Evolutionary conservation across 345 rosid species (phyloP).

Genomic region (Citrus hindsii): DNA sequence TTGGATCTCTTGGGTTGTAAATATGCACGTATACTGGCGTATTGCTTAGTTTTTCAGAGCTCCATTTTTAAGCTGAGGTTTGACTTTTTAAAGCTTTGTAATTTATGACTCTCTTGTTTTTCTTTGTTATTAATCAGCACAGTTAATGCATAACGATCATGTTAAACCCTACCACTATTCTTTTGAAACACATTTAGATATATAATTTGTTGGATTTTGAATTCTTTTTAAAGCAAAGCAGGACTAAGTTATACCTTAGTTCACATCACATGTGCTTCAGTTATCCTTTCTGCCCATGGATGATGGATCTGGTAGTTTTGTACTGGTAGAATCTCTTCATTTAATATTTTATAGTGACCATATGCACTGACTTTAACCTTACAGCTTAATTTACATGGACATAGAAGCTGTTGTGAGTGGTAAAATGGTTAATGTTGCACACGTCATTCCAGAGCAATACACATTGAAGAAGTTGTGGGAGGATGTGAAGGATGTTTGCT

Average conservation of each 20-base stretch:
- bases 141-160: background rate
- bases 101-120: background rate
- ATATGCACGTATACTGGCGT: background rate
- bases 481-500: too few species aligned
- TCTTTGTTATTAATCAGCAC: background rate
- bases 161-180: background rate
- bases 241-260: background rate
- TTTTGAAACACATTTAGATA: background rate
- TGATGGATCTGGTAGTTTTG: background rate
- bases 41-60: background rate
- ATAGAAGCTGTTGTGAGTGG: too few species aligned
- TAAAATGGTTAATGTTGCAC: too few species aligned
- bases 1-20: background rate
- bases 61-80: background rate
- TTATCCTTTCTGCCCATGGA: background rate
- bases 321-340: background rate
- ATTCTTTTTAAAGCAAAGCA: background rate
- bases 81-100: constrained; percentile 2
- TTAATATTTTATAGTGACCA: too few species aligned
- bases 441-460: too few species aligned
- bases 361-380: too few species aligned
- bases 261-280: background rate
- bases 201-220: background rate
- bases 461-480: too few species aligned
- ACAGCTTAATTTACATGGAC: too few species aligned